phyloP scores from a whole-genome alignment of 495 filamentous ascomycete genomes.

The Penicillium goetzii region DNA sequence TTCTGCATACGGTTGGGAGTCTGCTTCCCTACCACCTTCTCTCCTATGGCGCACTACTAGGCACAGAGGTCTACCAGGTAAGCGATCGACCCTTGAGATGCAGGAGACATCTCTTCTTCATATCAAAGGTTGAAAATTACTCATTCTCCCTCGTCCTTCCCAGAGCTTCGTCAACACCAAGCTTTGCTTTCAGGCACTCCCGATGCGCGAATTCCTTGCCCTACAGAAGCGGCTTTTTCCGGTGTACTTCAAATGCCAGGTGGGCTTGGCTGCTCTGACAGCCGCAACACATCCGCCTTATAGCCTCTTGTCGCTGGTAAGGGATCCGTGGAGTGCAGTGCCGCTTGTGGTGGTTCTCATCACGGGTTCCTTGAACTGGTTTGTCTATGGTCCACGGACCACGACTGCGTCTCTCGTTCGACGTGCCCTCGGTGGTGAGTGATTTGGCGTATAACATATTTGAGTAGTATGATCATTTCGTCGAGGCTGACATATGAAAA shows the following conservation, averaged over 20 bases:
- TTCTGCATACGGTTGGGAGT: constrained; percentile 23
- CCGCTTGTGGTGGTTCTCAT: constrained; percentile 44
- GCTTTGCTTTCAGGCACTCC: constrained; percentile 49
- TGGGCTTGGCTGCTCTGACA: constrained; percentile 46
- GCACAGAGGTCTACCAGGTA: constrained; percentile 54
- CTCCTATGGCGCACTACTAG: constrained; percentile 56
- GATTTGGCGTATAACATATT: neutral
- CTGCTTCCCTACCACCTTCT: constrained; percentile 53
- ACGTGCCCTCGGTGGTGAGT: constrained; percentile 46
- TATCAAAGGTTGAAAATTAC: neutral
- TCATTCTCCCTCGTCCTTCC: neutral
- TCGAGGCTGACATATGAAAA: neutral
- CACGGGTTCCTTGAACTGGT: constrained; percentile 51
- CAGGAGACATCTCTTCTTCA: neutral
- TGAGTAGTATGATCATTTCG: neutral
- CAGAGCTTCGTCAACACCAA: constrained; percentile 59
- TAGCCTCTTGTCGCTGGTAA: constrained; percentile 41
- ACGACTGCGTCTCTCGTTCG: constrained; percentile 47
- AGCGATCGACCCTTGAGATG: neutral
- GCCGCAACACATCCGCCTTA: constrained; percentile 50
- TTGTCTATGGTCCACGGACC: constrained; percentile 53
- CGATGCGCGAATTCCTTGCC: constrained; percentile 51
- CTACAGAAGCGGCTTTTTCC: constrained; percentile 60
- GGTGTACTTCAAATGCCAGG: constrained; percentile 54
- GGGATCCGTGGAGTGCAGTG: constrained; percentile 36